Evolutionary conservation across 495 filamentous ascomycete species (phyloP), one percentile per base, ranked within the genome.

Genomic region (Aspergillus kassunensis): DNA sequence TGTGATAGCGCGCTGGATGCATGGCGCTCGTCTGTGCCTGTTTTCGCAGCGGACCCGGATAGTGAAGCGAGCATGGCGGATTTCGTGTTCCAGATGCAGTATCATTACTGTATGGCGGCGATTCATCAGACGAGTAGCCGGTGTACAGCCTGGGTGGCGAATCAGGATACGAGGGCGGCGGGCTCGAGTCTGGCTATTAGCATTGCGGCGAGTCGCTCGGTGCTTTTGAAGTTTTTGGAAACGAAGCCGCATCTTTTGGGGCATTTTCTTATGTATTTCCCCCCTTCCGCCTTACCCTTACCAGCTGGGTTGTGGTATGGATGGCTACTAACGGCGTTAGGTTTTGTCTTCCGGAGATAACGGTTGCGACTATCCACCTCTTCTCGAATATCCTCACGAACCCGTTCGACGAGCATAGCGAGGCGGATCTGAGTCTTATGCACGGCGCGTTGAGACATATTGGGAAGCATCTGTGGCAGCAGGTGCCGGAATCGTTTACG

Each of bases 311-410:
- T n/a, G n/a, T n/a, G n/a, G n/a, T n/a, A n/a, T n/a, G n/a, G n/a
- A n/a, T n/a, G n/a, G 24, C 24, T 27, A 9, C 12, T 33, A 6
- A 33, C 13, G 12, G 10, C 11, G 6, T 9, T 31, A 54, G 43
- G 43, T 54, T 47, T 13, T 33, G 20, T 20, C 24, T 41, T 4
- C 37, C 37, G 23, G 39, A 54, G 13, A 25, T 47, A 2, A 16
- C 45, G 1, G 29, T 33, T 0, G 33, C 34, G 4, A 29, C 20
- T 4, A 47, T 40, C 24, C 35, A 30, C 11, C 16, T 54, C 27
- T 54, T 54, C 35, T 54, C 20, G 4, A 54, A 48, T 19, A 47
- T 54, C 16, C 51, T 54, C 25, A 29, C 11, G 43, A 31, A 45
- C 43, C 27, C 43, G 2, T 15, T 20, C 13, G 40, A 43, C 12